Evolutionary conservation across 2,329 filamentous ascomycete genomes (phyloP).

Genomic region (Botrytis elliptica): DNA sequence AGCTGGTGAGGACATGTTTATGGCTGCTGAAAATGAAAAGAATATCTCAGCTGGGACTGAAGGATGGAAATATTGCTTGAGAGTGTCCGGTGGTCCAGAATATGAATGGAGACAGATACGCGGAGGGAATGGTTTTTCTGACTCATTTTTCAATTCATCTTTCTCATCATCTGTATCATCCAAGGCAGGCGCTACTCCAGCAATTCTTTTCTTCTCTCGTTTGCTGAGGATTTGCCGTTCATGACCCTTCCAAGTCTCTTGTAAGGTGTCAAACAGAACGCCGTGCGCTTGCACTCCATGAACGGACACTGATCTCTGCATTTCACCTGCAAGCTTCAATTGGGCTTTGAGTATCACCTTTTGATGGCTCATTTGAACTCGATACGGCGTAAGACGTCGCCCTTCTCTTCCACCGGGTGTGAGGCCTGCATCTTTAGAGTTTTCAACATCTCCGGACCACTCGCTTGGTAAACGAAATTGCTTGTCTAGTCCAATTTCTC

Average conservation of each 20-base stretch:
- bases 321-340: conserved; percentile 67
- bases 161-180: conserved; percentile 42
- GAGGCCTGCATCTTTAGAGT: conserved; percentile 47
- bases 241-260: conserved; percentile 67
- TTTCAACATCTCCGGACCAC: conserved; percentile 47
- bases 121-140: conserved; percentile 70
- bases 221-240: conserved; percentile 62
- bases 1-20: conserved; percentile 67
- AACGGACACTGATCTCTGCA: conserved; percentile 73
- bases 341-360: conserved; percentile 63
- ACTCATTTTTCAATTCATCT: conserved; percentile 34
- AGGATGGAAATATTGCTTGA: conserved; percentile 75
- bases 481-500: conserved; percentile 77
- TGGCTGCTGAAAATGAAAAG: conserved; percentile 81
- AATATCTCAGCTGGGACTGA: conserved; percentile 74
- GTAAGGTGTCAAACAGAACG: conserved; percentile 62
- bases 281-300: conserved; percentile 62
- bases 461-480: conserved; percentile 69
- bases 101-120: conserved; percentile 93
- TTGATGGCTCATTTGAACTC: conserved; percentile 69
- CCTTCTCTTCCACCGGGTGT: conserved; percentile 73
- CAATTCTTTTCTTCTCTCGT: conserved; percentile 54
- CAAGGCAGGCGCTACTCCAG: conserved; percentile 40
- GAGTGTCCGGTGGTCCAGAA: conserved; percentile 70
- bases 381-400: conserved; percentile 63